Conservation (phyloP, 352 stramenopile genomes). For the Pythium plurisporium region DNA sequence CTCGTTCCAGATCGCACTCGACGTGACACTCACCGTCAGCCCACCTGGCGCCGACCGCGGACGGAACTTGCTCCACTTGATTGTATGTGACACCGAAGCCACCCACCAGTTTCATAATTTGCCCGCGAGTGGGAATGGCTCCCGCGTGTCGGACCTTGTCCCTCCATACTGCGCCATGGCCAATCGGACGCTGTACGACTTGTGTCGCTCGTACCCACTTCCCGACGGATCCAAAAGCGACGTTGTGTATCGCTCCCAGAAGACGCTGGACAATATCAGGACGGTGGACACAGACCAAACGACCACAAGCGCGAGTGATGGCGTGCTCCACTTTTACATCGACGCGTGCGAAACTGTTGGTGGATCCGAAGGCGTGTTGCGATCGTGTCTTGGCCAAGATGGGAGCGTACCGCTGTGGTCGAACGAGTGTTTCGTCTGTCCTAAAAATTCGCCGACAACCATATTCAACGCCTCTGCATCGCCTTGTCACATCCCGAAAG, state of each 20-base stretch:
- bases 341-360: slow-evolving; percentile 54
- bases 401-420: slow-evolving; percentile 3
- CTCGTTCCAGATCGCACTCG: slow-evolving; percentile 38
- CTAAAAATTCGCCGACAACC: slow-evolving; percentile 23
- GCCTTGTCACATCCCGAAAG: slow-evolving; percentile 20
- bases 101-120: slow-evolving; percentile 4
- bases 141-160: slow-evolving; percentile 1
- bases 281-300: not conserved
- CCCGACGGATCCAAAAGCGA: slow-evolving; percentile 29
- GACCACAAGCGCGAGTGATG: slow-evolving; percentile 1
- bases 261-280: slow-evolving; percentile 18
- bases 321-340: slow-evolving; percentile 39
- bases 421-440: slow-evolving; percentile 44
- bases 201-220: slow-evolving; percentile 46
- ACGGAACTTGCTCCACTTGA: slow-evolving; percentile 44
- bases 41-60: slow-evolving; percentile 19
- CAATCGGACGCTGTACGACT: slow-evolving; percentile 44
- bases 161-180: slow-evolving; percentile 44
- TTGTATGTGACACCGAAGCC: slow-evolving; percentile 34
- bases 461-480: not conserved
- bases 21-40: slow-evolving; percentile 36
- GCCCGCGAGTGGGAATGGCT: slow-evolving; percentile 4
- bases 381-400: slow-evolving; percentile 34
- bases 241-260: slow-evolving; percentile 36
- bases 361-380: slow-evolving; percentile 35